These are phyloP conservation scores for Myrmaecium sp. DNA, from an alignment of 2,329 filamentous ascomycete species.

Conservation along the genomic window DNA sequence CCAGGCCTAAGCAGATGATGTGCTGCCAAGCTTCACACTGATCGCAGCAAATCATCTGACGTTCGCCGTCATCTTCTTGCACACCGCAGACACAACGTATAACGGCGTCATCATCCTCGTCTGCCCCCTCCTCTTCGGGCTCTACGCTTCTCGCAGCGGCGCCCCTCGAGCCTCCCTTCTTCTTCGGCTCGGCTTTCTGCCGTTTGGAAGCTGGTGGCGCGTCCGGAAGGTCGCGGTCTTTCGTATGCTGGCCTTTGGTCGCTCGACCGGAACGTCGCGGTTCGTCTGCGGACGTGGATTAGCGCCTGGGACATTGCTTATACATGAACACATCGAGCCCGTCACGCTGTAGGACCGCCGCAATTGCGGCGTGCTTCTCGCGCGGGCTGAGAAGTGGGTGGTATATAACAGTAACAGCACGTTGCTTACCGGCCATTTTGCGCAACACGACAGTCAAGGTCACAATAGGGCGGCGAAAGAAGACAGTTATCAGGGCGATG, in stretches of 20 bases:
- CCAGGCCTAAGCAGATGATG: slow-evolving; percentile 84
- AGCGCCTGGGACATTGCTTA: too few species aligned
- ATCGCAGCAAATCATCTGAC: slow-evolving; percentile 94
- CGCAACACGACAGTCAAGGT: too few species aligned
- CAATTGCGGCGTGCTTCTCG: too few species aligned
- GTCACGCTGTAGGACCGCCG: too few species aligned
- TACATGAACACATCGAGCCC: too few species aligned
- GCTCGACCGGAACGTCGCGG: slow-evolving; percentile 86
- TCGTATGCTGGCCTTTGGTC: slow-evolving; percentile 90
- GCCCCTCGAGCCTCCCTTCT: slow-evolving; percentile 12
- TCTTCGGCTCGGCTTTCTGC: slow-evolving; percentile 27
- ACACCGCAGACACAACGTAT: slow-evolving; percentile 91
- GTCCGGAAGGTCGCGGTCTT: slow-evolving; percentile 50
- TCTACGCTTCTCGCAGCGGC: slow-evolving; percentile 24
- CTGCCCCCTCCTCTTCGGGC: slow-evolving; percentile 37
- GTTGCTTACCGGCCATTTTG: slow-evolving; percentile 48
- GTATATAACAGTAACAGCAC: too few species aligned
- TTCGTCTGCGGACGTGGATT: slow-evolving; percentile 51
- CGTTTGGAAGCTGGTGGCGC: slow-evolving; percentile 24
- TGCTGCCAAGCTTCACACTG: slow-evolving; percentile 90
- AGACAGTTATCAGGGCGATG: too few species aligned
- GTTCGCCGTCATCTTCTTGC: slow-evolving; percentile 66
- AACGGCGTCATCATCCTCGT: slow-evolving; percentile 47
- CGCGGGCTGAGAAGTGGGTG: too few species aligned
- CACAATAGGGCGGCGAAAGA: too few species aligned